Percentiles rank a stretch among this genome's conserved stretches.
Conservation (phyloP, 345 rosid genomes). For the Eucalyptus viminalis region DNA sequence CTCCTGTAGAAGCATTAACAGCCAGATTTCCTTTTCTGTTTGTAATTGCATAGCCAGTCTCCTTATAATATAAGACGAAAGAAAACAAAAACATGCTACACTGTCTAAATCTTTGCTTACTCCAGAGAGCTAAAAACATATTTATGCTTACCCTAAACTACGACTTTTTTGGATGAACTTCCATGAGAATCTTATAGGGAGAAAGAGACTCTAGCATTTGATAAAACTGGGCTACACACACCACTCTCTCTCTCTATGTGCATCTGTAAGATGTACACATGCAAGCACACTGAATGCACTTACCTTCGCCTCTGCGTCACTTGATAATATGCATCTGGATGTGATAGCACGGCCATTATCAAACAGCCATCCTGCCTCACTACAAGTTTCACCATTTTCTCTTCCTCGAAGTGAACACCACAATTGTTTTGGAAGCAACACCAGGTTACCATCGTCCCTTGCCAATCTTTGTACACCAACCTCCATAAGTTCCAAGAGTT, state of each 20-base stretch:
- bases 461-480: conserved; percentile 17
- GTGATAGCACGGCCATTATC: conserved; percentile 40
- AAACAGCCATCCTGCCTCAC: conserved; percentile 70
- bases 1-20: not conserved
- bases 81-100: not conserved
- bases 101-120: not conserved
- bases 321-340: conserved; percentile 56
- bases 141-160: not conserved
- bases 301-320: conserved; percentile 46
- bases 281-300: not conserved
- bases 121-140: not conserved
- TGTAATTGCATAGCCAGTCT: not conserved
- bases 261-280: not conserved
- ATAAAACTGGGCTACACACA: not conserved
- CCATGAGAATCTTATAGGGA: not conserved
- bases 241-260: not conserved
- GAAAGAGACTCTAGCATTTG: not conserved
- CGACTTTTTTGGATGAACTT: not conserved
- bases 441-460: conserved; percentile 39
- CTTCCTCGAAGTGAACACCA: conserved; percentile 57
- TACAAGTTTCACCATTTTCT: conserved; percentile 21
- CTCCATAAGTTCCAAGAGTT: conserved; percentile 26
- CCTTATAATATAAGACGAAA: not conserved
- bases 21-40: not conserved
- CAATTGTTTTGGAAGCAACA: conserved; percentile 64